Conservation (phyloP, 805 yeast species). For the Isabelozyma heimii region DNA sequence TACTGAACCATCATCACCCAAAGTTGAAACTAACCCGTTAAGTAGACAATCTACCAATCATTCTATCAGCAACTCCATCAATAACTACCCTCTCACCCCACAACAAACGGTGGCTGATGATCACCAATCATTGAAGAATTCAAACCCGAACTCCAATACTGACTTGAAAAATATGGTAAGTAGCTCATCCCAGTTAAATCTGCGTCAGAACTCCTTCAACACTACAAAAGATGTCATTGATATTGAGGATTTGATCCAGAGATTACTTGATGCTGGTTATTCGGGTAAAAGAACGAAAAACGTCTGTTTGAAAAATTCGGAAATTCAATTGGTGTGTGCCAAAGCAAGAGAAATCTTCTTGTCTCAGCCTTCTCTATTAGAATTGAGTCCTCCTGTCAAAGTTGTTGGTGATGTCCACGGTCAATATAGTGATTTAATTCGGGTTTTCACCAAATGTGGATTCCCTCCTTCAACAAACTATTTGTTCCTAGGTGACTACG, state of each 20-base stretch:
- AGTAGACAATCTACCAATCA: slow-evolving; percentile 14
- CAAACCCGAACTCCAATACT: neutral
- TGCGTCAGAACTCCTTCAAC: neutral
- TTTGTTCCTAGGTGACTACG: slow-evolving; percentile 92
- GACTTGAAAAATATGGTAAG: neutral
- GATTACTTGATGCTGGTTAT: slow-evolving; percentile 93
- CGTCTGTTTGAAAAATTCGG: slow-evolving; percentile 85
- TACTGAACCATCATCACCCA: slow-evolving; percentile 8
- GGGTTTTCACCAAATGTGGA: slow-evolving; percentile 93
- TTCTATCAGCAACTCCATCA: slow-evolving; percentile 2
- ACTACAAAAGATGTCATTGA: slow-evolving; percentile 29
- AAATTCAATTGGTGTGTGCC: slow-evolving; percentile 82
- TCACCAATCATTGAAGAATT: neutral
- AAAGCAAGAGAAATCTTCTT: slow-evolving; percentile 86
- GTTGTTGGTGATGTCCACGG: slow-evolving; percentile 97
- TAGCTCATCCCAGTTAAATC: neutral
- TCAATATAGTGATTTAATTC: slow-evolving; percentile 85
- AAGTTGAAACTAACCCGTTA: slow-evolving; percentile 5
- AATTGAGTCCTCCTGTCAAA: slow-evolving; percentile 81
- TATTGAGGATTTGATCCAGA: slow-evolving; percentile 86
- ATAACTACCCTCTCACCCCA: neutral
- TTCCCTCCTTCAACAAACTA: slow-evolving; percentile 94
- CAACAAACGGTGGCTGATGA: neutral
- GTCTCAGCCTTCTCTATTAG: slow-evolving; percentile 86
- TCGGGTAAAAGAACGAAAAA: slow-evolving; percentile 89